Base-by-base conservation (phyloP, 306 rosid species). In the Alnus glutinosa region DNA sequence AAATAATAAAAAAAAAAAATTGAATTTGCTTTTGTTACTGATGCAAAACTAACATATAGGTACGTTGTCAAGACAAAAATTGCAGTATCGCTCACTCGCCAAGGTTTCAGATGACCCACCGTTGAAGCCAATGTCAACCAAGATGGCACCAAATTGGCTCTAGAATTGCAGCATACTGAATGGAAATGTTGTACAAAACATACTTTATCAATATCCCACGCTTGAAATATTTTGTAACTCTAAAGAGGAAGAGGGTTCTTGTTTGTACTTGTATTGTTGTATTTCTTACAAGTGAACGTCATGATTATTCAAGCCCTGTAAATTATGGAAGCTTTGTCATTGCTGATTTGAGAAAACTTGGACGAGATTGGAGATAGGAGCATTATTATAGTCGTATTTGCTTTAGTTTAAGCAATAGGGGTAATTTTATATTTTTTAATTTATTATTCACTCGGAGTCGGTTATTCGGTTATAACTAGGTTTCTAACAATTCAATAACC, bases 71-170 rank as follows among this genome's bases (percentile, higher is more conserved):
- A 96, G 92, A 96, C 99, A 54, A 32, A 96, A 96, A 80, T 87
- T 96, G 88, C 99, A 96, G 88, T 93, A 93, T 84, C 96, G 99
- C 23, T 96, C 99, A 30, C 97, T 96, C 36, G 92, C 98, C 5
- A 96, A 88, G 83, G 96, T 90, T 81, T 77, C 85, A 6, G 88
- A 89, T 36, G 94, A 88, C 73, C 75, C 88, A 74, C 69, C 93
- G 51, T 64, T 85, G 3, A 95, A 91, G 85, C 87, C 88, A 19
- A 78, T 87, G 78, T 77, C 96, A n/a, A 84, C 79, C 87, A 95
- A 91, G 92, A 75, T 83, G 82, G 78, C 85, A 30, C 91, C 98
- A 34, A 88, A 88, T 82, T 95, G 97, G 99, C 88, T 81, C 64
- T 93, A 87, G 86, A 51, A 75, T 58, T 77, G 78, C 79, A 70